Evolutionary conservation across 2,329 filamentous ascomycete species (phyloP), one percentile per base, ranked within the genome.

Genomic region (Stemphylium lycopersici): DNA sequence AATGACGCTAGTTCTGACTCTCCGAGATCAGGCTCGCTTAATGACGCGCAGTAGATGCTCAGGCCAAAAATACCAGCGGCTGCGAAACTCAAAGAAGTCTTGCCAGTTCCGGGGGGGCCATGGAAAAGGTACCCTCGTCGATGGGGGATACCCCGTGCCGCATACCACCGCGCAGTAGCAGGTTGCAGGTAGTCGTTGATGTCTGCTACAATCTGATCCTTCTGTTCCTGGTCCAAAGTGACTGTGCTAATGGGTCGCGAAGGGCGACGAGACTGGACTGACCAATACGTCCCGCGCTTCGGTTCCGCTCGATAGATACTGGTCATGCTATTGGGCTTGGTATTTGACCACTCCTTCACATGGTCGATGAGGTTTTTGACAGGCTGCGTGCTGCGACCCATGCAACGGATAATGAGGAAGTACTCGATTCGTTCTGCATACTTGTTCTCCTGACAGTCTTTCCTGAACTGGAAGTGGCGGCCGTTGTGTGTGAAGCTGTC

Each of bases 121-220:
- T 93, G 81, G 13, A 96, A 85, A 0, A 96, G 83, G 67, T 95
- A 96, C 0, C 91, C 92, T 4, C 91, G 83, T 12, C 91, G 84
- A 71, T 96, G 96, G 0, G 92, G 91, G 26, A 96, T 93, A 0
- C 91, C 91, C 6, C 91, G 83, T 62, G 90, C 89, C 0, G 87
- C 82, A 70, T 96, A 96, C 90, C 91, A 96, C n/a, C 86, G 81
- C 1, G 86, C 84, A 0, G 86, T 90, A 0, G 81, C 78, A 0
- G 90, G 89, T 48, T 91, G 85, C 0, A 95, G 79, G 59, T 91
- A 93, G 63, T 92, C 89, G 61, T 90, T 90, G 66, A 93, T 87
- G 64, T 95, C 90, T 22, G 78, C 78, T 8, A 93, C 75, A 3
- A 93, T 80, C 29, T 81, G 79, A 1, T 81, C 77, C 73, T 93